phyloP scores from a whole-genome alignment of 2,329 filamentous ascomycete genomes.

The Alternaria atra region DNA sequence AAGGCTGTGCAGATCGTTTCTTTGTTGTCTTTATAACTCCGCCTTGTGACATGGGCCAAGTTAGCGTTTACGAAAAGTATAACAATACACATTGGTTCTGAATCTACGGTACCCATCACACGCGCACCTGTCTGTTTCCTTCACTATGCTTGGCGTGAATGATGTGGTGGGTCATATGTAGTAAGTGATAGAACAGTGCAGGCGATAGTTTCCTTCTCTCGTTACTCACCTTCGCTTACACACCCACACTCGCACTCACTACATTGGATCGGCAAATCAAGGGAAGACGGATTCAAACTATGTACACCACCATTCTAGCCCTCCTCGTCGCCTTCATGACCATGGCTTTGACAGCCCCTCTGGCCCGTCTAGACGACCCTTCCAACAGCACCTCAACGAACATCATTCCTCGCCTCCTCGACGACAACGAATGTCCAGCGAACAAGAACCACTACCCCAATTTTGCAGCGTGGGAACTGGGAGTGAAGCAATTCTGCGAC shows the following conservation, averaged over 20 bases:
- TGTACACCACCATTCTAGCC: not conserved
- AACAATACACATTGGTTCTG: not conserved
- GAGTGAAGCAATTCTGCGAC: slow-evolving; percentile 5
- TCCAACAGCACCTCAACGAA: not conserved
- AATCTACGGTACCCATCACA: not conserved
- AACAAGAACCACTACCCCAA: not conserved
- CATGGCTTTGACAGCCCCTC: not conserved
- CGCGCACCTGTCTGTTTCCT: not conserved
- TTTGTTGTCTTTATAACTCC: not conserved
- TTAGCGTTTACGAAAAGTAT: not conserved
- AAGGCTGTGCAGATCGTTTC: not conserved
- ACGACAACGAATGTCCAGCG: not conserved
- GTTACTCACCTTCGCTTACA: not conserved
- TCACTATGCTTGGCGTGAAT: not conserved
- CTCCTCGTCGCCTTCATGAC: not conserved
- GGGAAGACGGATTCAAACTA: not conserved
- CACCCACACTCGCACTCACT: not conserved
- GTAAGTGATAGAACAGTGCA: not conserved
- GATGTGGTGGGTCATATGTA: not conserved
- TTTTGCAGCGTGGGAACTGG: not conserved
- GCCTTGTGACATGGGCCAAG: not conserved
- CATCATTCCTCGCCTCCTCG: not conserved
- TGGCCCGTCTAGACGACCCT: not conserved
- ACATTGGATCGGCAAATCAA: not conserved
- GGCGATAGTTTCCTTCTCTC: not conserved